A percentile compares a stretch with the other conserved stretches of the same genome.
Evolutionary conservation across 73 alveolate species (phyloP).

Genomic region (Paramecium biaurelia): DNA sequence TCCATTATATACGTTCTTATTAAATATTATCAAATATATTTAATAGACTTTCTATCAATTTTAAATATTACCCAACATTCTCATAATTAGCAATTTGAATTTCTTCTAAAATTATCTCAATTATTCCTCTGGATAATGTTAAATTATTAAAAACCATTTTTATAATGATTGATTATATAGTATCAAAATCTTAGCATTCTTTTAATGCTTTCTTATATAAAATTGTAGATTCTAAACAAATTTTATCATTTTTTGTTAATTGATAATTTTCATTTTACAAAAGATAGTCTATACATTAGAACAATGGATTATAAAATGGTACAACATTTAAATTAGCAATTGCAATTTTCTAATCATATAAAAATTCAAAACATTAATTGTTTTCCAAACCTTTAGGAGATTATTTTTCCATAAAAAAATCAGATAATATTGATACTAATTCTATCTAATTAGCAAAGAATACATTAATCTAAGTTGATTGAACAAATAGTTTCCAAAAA

Average conservation of each 20-base stretch:
- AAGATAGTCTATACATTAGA: neutral
- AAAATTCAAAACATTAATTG: neutral
- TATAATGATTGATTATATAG: neutral
- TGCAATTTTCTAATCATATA: neutral
- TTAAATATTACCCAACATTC: neutral
- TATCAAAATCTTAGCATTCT: neutral
- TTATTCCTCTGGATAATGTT: neutral
- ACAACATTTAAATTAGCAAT: neutral
- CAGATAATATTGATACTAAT: constrained; percentile 2
- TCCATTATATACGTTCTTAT: neutral
- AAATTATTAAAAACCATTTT: neutral
- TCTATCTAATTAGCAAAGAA: neutral
- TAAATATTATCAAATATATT: neutral
- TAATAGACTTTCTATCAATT: neutral
- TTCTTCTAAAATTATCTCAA: neutral
- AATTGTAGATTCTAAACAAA: neutral
- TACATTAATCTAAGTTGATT: neutral
- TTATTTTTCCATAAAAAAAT: constrained; percentile 14
- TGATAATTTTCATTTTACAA: neutral
- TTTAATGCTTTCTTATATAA: neutral
- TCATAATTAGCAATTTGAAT: neutral
- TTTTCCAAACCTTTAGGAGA: neutral
- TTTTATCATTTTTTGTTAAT: neutral
- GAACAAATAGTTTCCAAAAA: neutral
- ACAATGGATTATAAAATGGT: neutral